Percentiles rank a stretch among this genome's conserved stretches.
Conservation (phyloP, 176 grass and related monocot species). For the Tillandsia leiboldiana region DNA sequence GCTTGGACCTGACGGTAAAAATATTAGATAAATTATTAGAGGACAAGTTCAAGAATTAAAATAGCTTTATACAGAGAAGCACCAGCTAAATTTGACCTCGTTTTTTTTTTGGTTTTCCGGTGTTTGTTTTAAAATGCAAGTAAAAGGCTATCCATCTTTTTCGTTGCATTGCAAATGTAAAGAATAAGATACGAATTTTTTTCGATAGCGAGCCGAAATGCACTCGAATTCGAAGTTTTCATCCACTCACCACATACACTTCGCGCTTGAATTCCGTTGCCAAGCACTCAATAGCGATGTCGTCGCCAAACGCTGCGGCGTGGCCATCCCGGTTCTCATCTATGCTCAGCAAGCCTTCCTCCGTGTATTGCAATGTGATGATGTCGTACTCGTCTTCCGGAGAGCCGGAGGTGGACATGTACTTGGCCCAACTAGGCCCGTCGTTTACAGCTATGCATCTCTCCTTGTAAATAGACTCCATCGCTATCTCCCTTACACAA, state of each 20-base stretch:
- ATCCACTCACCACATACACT: slow-evolving; percentile 74
- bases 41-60: neutral
- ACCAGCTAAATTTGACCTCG: too few relatives aligned
- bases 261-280: slow-evolving; percentile 91
- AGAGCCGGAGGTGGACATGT: slow-evolving; percentile 90
- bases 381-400: slow-evolving; percentile 76
- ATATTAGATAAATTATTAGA: slow-evolving; percentile 3
- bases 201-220: too few relatives aligned
- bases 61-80: neutral
- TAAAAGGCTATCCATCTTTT: too few relatives aligned
- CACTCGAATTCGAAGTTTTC: neutral
- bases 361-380: slow-evolving; percentile 91
- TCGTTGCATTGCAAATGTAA: too few relatives aligned
- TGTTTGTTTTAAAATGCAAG: too few relatives aligned
- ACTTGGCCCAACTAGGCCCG: slow-evolving; percentile 80
- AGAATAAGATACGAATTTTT: too few relatives aligned
- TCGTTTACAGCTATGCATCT: slow-evolving; percentile 55
- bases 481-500: slow-evolving; percentile 66
- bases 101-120: too few relatives aligned
- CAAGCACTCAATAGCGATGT: slow-evolving; percentile 88
- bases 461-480: slow-evolving; percentile 87
- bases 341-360: slow-evolving; percentile 72
- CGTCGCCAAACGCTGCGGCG: slow-evolving; percentile 91
- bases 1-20: slow-evolving; percentile 66
- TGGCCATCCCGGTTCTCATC: slow-evolving; percentile 77